Base-by-base conservation (phyloP, 164 flowering plant genomes). In the Magnolia kwangsiensis region DNA sequence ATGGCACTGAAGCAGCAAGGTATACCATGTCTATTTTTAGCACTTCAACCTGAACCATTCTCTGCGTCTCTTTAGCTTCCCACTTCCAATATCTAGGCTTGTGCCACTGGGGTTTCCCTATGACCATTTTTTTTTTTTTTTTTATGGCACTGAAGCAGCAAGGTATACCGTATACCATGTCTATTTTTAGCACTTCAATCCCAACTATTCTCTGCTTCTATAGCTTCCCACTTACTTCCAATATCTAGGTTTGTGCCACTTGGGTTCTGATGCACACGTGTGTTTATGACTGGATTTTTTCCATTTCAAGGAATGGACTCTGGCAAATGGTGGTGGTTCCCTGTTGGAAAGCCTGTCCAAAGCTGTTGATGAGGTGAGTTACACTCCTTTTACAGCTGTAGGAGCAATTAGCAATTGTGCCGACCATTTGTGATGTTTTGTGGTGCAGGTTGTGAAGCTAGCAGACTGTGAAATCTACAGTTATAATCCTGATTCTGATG, bases 401-500 rank as follows among this genome's bases (percentile, higher is more conserved):
- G 55, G 49, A 61, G 66, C 4, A 8, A 71, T 66, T 27, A 75
- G n/a, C 8, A 51, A 19, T 75, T 21, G n/a, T 11, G 66, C 61
- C 24, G 65, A 74, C 49, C 55, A 69, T 72, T 74, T 67, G 21
- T 77, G 64, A 77, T 79, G 51, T 79, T 21, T 72, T 11, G 7
- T 29, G 65, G 49, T 87, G 86, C 97, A 96, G 99, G 99, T 92
- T 55, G 90, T 91, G 14, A 90, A 87, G 78, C 74, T 96, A 71
- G 74, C 87, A 18, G 98, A 96, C 81, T 96, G 98, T 78, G 99
- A 96, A 80, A 86, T 96, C 50, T 96, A 94, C 79, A 86, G 95
- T 75, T 96, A 89, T 81, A 85, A 82, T 82, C 97, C 98, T 3
- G 88, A 90, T 75, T 85, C 87, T 69, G 94, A 92, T 78, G 95